Percentiles rank a stretch among this genome's conserved stretches.
Evolutionary conservation across 768 basidiomycete species (phyloP).

Genomic region (Lactarius sp.): DNA sequence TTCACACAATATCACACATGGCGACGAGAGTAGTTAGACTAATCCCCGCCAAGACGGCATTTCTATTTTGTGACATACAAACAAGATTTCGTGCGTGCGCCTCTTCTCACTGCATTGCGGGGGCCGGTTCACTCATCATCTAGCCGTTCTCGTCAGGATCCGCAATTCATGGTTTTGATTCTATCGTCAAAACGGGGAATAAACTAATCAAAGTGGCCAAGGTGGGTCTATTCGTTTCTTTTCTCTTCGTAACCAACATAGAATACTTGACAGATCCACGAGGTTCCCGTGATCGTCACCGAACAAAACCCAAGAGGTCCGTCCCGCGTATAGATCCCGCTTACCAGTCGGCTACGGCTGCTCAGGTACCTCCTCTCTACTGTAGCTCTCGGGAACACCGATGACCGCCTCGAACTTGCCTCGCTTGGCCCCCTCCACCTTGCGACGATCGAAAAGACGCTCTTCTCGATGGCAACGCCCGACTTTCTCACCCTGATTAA

Average conservation of each 20-base stretch:
- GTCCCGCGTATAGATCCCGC: slow-evolving; percentile 18
- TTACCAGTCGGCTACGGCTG: slow-evolving; percentile 42
- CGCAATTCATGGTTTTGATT: slow-evolving; percentile 65
- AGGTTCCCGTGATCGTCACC: slow-evolving; percentile 71
- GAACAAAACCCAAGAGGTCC: slow-evolving; percentile 80
- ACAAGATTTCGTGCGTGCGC: slow-evolving; percentile 64
- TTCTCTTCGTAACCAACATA: not conserved
- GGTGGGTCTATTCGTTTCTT: slow-evolving; percentile 34
- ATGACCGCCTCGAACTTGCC: slow-evolving; percentile 10
- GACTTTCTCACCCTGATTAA: slow-evolving; percentile 53
- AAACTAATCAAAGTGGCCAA: slow-evolving; percentile 77
- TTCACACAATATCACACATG: not conserved
- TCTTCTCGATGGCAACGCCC: slow-evolving; percentile 82
- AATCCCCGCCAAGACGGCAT: slow-evolving; percentile 42
- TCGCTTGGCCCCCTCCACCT: slow-evolving; percentile 52
- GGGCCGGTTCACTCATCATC: no score
- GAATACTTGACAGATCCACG: slow-evolving; percentile 42
- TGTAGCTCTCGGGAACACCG: slow-evolving; percentile 36
- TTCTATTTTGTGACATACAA: slow-evolving; percentile 87
- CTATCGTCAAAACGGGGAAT: slow-evolving; percentile 60
- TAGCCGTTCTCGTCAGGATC: slow-evolving; percentile 31
- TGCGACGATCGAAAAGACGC: slow-evolving; percentile 66
- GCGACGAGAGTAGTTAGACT: slow-evolving; percentile 31
- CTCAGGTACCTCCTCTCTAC: slow-evolving; percentile 67
- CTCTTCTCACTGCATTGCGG: no score